Base-by-base conservation (phyloP, 306 rosid genomes). In the Casuarina equisetifolia region DNA sequence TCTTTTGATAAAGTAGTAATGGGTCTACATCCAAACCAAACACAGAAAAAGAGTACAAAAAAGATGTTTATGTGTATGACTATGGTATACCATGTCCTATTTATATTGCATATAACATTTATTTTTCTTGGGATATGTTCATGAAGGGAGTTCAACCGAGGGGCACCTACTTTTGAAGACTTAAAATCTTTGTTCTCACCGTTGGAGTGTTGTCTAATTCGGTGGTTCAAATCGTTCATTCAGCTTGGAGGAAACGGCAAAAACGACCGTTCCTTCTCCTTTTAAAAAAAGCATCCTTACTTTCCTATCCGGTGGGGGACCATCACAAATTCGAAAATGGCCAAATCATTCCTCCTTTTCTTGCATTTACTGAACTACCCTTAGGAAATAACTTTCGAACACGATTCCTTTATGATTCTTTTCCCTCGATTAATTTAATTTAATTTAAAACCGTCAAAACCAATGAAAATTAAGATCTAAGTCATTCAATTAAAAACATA, bases 241-340 rank as follows among this genome's bases (percentile, higher is more conserved):
- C 36, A 7, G 12, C 20, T 12, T 81, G 15, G 19, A 52, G 15
- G 52, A 64, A 72, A 49, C 61, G 66, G 71, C 74, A 71, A 79
- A 59, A 64, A 53, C 72, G 61, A 62, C 80, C 77, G 75, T 64
- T 53, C 64, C 69, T 39, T 80, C 64, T 25, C 9, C 77, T 80
- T 84, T 80, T 20, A 19, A 49, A 84, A 9, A 83, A 80, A 81
- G 82, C 84, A 48, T 1, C 35, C 68, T 35, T 74, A 20, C 80
- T 78, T 81, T 70, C 16, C 3, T 3, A 16, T 51, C 57, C 49
- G 4, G 77, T 73, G 79, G 76, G 68, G 32, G 51, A 2, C 51
- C 49, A 80, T 25, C 76, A n/a, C 6, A 19, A 42, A 62, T 44
- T 51, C 15, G 72, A 63, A 70, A 66, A 58, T 25, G 55, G 25